A percentile compares a stretch with the other conserved stretches of the same genome.
Evolutionary conservation across 2,329 filamentous ascomycete genomes (phyloP).

Genomic region (Xylaria sp.): DNA sequence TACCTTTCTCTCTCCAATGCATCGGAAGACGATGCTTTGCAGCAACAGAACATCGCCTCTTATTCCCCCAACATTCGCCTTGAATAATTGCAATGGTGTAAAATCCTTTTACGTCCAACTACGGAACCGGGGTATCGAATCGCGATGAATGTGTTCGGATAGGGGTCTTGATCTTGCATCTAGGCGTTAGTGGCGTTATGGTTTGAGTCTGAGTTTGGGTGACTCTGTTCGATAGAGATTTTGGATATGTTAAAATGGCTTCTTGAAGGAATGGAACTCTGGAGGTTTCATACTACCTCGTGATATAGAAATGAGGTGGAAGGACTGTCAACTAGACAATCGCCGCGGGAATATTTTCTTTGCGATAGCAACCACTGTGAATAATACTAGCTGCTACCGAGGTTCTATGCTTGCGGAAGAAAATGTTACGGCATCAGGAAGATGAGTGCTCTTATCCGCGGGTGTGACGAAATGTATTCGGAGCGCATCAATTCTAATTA

Average conservation of each 20-base stretch:
- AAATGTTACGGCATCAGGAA: slow-evolving; percentile 23
- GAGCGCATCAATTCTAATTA: slow-evolving; percentile 6
- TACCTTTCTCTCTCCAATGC: slow-evolving; percentile 94
- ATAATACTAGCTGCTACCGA: slow-evolving; percentile 24
- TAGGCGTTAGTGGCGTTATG: slow-evolving; percentile 33
- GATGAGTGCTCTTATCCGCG: slow-evolving; percentile 6
- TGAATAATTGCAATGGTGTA: slow-evolving; percentile 23
- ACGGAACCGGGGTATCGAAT: background rate
- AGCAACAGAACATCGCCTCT: slow-evolving; percentile 44
- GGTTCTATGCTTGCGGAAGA: slow-evolving; percentile 26
- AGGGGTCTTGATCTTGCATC: slow-evolving; percentile 18
- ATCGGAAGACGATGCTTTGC: slow-evolving; percentile 71
- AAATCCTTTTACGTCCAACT: background rate
- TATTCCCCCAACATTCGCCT: slow-evolving; percentile 54
- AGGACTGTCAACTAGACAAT: slow-evolving; percentile 16
- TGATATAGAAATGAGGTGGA: slow-evolving; percentile 24
- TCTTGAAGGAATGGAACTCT: slow-evolving; percentile 1
- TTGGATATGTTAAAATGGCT: slow-evolving; percentile 10
- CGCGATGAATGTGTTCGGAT: slow-evolving; percentile 5
- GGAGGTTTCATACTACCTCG: background rate
- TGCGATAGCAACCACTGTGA: slow-evolving; percentile 11
- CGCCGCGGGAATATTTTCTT: slow-evolving; percentile 1
- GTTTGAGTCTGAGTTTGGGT: background rate
- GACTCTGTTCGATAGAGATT: slow-evolving; percentile 21
- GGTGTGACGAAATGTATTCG: slow-evolving; percentile 35